A percentile compares a stretch with the other conserved stretches of the same genome.
phyloP scores from a whole-genome alignment of 495 filamentous ascomycete species.

The Neurospora sp. region DNA sequence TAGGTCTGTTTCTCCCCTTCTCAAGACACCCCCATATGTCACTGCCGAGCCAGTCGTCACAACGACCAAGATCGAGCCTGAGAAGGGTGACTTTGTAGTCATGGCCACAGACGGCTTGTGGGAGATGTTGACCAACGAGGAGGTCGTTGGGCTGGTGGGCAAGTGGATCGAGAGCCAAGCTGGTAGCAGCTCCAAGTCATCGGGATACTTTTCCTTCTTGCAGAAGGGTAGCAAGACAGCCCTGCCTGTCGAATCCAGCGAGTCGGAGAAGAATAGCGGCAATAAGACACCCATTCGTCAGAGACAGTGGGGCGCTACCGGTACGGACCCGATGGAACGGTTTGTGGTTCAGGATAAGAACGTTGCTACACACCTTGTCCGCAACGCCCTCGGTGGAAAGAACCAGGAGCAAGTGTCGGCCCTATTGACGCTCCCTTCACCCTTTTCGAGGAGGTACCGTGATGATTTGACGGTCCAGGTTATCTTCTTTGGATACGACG shows the following conservation, averaged over 20 bases:
- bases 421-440: constrained; percentile 80
- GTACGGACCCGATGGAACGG: constrained; percentile 52
- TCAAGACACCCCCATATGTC: constrained; percentile 93
- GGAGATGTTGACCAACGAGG: constrained; percentile 99
- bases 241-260: constrained; percentile 47
- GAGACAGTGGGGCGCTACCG: constrained; percentile 68
- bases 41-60: constrained; percentile 94
- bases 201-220: constrained; percentile 44
- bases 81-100: constrained; percentile 88
- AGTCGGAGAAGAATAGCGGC: constrained; percentile 30
- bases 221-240: constrained; percentile 20
- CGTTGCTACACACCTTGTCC: constrained; percentile 86
- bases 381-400: constrained; percentile 91
- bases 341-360: constrained; percentile 97
- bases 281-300: constrained; percentile 72
- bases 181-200: constrained; percentile 25
- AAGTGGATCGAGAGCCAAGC: constrained; percentile 85
- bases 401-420: constrained; percentile 93
- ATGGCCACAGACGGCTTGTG: constrained; percentile 96
- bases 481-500: constrained; percentile 84
- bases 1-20: constrained; percentile 53
- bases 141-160: constrained; percentile 92
- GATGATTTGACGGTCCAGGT: constrained; percentile 97
- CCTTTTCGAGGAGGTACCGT: constrained; percentile 81
- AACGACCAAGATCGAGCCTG: constrained; percentile 86